Evolutionary conservation across 805 yeast genomes (phyloP), one percentile per base, ranked within the genome.

Genomic region (Wickerhamomyces kurtzmanii): DNA sequence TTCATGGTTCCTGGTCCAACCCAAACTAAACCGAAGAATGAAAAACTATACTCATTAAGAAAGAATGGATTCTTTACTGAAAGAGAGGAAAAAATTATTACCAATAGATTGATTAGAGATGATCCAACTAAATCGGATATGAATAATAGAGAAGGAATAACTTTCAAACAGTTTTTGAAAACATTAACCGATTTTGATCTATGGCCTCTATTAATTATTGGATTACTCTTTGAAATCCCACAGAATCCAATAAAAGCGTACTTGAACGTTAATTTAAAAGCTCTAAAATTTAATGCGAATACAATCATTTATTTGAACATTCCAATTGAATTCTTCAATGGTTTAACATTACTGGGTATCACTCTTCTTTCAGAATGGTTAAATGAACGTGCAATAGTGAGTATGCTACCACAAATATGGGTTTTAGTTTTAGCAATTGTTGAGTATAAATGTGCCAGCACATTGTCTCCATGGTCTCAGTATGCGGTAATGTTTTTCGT

Each of bases 111-210:
- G 3, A 47, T 75, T 28, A 53, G 80, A 38, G 81, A 75, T 43
- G 83, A 75, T 41, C 82, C 82, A 14, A 41, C 63, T 9, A 68
- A 68, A 54, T 78, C 80, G 15, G 78, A 71, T 35, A 71, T 73
- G 80, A 60, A 73, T 42, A 74, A 75, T 42, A 58, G 78, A 43
- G 68, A 68, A 38, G 72, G 74, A 5, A 45, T 75, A 12, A 46
- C 61, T 3, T 36, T 53, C 5, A 55, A 45, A 25, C 58, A 54
- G 46, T 36, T 75, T 12, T 45, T 52, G 38, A 39, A 50, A 14
- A 52, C 71, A 3, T 27, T 71, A 9, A 24, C 38, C 2, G 81
- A 75, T 42, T 69, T 55, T 42, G 68, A 70, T 43, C 32, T 73
- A 34, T 60, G 75, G 68, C 80, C 81, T 15, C 45, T 72, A 20